A percentile compares a stretch with the other conserved stretches of the same genome.
Evolutionary conservation across 169 alveolate genomes (phyloP).

Genomic region (Plasmodium vivax): DNA sequence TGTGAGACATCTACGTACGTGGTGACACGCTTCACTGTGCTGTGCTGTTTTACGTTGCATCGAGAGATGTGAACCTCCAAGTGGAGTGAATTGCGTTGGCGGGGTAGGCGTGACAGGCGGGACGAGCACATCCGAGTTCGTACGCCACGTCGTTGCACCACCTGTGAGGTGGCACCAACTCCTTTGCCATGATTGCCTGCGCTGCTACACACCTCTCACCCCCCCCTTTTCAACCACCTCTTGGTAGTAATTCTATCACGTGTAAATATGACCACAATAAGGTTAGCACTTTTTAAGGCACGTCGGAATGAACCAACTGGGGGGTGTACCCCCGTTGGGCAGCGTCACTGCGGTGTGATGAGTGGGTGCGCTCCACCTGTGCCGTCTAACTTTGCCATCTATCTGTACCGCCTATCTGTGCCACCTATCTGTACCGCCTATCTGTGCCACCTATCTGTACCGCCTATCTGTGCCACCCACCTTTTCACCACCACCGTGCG

Average conservation of each 20-base stretch:
- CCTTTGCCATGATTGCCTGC: background rate
- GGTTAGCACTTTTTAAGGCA: slow-evolving; percentile 63
- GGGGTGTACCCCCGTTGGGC: background rate
- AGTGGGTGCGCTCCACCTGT: background rate
- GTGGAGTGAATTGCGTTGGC: background rate
- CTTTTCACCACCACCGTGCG: background rate
- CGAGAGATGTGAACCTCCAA: background rate
- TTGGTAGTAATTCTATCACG: slow-evolving; percentile 76
- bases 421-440: too few species aligned
- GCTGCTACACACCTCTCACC: background rate
- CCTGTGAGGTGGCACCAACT: background rate
- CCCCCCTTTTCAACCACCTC: slow-evolving; percentile 19
- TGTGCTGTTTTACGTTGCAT: background rate
- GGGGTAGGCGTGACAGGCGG: background rate
- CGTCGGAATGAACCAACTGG: background rate
- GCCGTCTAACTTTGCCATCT: too few species aligned
- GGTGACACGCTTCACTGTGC: background rate
- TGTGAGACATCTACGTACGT: background rate
- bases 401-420: too few species aligned
- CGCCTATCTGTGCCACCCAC: background rate
- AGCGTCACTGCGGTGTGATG: background rate
- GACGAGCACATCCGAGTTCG: background rate
- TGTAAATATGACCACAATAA: slow-evolving; percentile 77
- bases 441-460: background rate
- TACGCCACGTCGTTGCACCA: background rate